Conservation (phyloP, 257 asterid genomes). For the Solanum dulcamara region DNA sequence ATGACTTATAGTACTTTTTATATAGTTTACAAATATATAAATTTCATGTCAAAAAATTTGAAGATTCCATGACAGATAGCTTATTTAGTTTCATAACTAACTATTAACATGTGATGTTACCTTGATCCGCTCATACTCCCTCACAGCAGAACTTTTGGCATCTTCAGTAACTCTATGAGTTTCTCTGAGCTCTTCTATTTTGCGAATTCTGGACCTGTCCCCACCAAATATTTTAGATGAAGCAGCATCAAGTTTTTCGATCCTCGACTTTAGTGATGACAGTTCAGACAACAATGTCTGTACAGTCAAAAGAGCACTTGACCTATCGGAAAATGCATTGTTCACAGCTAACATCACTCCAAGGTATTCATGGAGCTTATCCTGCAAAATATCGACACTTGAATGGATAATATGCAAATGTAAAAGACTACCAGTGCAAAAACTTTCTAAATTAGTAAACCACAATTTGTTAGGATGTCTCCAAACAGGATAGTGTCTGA, state of each 20-base stretch:
- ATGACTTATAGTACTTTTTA: too few relatives aligned
- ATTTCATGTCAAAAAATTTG: too few relatives aligned
- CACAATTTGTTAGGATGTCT: not conserved
- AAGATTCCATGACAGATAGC: not conserved
- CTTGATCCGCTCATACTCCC: constrained; percentile 79
- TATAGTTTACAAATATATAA: too few relatives aligned
- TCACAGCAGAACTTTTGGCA: constrained; percentile 61
- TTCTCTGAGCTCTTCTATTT: constrained; percentile 86
- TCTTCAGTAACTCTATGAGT: constrained; percentile 67
- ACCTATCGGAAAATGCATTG: constrained; percentile 82
- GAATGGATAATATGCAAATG: not conserved
- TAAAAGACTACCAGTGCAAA: not conserved
- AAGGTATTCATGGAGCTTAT: constrained; percentile 88
- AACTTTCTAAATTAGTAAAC: not conserved
- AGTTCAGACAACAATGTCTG: constrained; percentile 82
- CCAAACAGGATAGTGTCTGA: not conserved
- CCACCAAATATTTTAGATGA: constrained; percentile 96
- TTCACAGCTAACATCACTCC: constrained; percentile 88
- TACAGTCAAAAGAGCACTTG: constrained; percentile 83
- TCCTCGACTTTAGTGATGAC: constrained; percentile 58
- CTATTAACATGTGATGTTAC: constrained; percentile 21
- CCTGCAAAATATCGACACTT: constrained; percentile 34
- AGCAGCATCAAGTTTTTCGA: constrained; percentile 90
- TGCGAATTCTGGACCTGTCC: constrained; percentile 71
- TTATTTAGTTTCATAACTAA: not conserved